Base-by-base conservation (phyloP, 1,139 yeast genomes). In the Taphrina pruni region DNA sequence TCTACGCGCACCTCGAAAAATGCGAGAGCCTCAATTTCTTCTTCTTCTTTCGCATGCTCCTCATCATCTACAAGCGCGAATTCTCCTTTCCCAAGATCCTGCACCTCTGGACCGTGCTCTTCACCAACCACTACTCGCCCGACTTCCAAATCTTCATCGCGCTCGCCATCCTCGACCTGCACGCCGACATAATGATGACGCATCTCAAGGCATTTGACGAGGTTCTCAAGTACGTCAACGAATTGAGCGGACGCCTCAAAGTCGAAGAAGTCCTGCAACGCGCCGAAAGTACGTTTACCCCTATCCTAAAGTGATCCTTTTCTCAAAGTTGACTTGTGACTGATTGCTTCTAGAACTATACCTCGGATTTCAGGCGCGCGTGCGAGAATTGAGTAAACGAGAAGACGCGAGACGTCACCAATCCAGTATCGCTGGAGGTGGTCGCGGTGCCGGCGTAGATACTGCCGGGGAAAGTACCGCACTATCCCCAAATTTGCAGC, bases 1-100 rank as follows among this genome's bases (percentile, higher is more conserved):
- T 94, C 67, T 92, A 89, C 77, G 82, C 86, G 52, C 99, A 95
- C 77, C 81, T 94, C 72, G 94, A 86, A 68, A 87, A 86, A 75
- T 92, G 97, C 76, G 97, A 93, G 74, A 88, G 97, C 0, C 89
- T 88, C 41, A 94, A 94, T 76, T 83, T 95, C 71, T 94, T 94
- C 77, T 94, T 94, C 82, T 92, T 93, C 75, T 94, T 95, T 81
- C 82, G 99, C 71, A 93, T 94, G 98, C 80, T 94, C 20, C 81
- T 94, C 56, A 97, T 94, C 2, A 92, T 97, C 97, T 95, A 86
- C 77, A 94, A 95, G 77, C 86, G 99, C 66, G 99, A 94, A 77
- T 88, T 95, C 72, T 85, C 84, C 51, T 91, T 95, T 85, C 85
- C 86, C 69, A 92, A 90, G 71, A 90, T 91, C 1, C 80, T 89